phyloP scores from a whole-genome alignment of 2,329 filamentous ascomycete species.

The Colletotrichum truncatum region DNA sequence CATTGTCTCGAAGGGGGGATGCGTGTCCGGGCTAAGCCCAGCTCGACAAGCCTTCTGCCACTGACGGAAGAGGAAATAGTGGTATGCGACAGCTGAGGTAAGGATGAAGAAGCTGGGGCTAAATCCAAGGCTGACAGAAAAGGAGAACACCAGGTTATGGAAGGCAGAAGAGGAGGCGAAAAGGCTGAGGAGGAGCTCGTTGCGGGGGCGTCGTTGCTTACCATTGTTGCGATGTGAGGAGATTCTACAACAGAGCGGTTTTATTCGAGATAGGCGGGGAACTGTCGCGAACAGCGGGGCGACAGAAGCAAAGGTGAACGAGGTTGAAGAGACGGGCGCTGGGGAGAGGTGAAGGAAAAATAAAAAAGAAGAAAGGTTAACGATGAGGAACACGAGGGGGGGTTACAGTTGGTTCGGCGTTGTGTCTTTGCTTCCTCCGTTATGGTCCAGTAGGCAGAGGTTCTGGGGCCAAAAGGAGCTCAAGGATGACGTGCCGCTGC shows the following conservation, averaged over 20 bases:
- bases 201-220: neutral
- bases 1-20: slow-evolving; percentile 18
- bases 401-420: slow-evolving; percentile 4
- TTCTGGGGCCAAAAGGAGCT: too few relatives aligned
- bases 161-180: neutral
- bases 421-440: neutral
- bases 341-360: neutral
- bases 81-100: neutral
- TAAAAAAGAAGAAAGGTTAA: neutral
- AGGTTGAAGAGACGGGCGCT: neutral
- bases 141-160: neutral
- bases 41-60: neutral
- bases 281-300: neutral
- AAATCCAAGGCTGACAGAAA: neutral
- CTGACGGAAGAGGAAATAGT: neutral
- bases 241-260: neutral
- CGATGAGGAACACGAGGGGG: slow-evolving; percentile 1
- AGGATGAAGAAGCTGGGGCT: too few relatives aligned
- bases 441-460: too few relatives aligned
- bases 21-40: neutral
- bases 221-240: slow-evolving; percentile 14
- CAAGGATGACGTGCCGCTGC: slow-evolving; percentile 29
- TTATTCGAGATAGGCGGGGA: neutral
- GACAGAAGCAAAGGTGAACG: neutral
- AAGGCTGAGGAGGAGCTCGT: neutral